These are phyloP conservation scores for Rhododendron griersonianum DNA, from an alignment of 148 eudicot genomes.

Conservation along the genomic window DNA sequence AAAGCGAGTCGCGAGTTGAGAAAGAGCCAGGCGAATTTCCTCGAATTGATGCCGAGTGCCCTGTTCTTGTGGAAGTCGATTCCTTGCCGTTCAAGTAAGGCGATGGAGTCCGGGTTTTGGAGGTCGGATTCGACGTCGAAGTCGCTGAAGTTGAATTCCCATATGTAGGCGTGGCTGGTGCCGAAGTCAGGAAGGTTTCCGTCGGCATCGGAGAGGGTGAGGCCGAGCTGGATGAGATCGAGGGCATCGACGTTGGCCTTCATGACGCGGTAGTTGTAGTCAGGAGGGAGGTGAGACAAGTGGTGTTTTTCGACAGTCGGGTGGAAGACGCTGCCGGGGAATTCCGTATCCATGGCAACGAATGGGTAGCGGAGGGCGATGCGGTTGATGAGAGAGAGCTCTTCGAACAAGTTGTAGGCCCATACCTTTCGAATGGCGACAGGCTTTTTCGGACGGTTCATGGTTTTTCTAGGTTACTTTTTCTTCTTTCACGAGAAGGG, in stretches of 20 bases:
- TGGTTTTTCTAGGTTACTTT: too few relatives aligned
- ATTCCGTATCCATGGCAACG: background rate
- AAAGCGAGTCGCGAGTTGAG: conserved; percentile 2
- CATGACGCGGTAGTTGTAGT: background rate
- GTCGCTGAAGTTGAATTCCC: conserved; percentile 27
- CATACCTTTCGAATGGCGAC: background rate
- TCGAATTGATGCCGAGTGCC: background rate
- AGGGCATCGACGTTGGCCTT: background rate
- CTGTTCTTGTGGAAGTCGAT: conserved; percentile 17
- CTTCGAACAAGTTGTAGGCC: background rate
- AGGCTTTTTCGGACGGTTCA: too few relatives aligned
- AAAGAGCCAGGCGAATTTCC: background rate
- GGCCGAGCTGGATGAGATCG: conserved; percentile 24
- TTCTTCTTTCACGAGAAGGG: too few relatives aligned
- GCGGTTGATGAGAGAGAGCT: background rate
- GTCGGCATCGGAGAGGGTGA: conserved; percentile 17
- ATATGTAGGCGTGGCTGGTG: background rate
- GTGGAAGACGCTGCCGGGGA: background rate
- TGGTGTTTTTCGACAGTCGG: background rate
- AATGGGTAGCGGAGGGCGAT: background rate
- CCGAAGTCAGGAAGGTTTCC: conserved; percentile 16
- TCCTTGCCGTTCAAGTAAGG: conserved; percentile 14
- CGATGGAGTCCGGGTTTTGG: background rate
- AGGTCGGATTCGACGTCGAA: conserved; percentile 4
- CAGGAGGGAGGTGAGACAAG: background rate